Conservation (phyloP, 179 eudicot genomes). For the Beta lomatogona region DNA sequence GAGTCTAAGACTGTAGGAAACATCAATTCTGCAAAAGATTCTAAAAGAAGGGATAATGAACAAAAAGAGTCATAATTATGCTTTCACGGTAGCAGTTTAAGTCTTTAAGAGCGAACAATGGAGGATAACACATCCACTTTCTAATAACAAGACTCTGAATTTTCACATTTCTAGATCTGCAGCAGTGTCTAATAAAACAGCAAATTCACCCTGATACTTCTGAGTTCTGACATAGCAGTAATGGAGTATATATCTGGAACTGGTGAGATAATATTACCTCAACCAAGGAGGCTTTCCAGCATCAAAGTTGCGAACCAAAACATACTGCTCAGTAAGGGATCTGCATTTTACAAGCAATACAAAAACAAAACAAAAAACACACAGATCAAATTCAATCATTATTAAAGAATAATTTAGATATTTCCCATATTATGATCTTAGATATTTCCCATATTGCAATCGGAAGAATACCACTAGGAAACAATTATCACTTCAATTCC, state of each 20-base stretch:
- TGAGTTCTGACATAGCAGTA: not conserved
- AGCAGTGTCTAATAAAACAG: slow-evolving; percentile 1
- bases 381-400: not conserved
- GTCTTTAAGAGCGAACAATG: not conserved
- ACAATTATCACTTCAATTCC: not conserved
- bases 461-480: not conserved
- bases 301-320: not conserved
- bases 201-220: not conserved
- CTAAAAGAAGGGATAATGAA: not conserved
- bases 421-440: not conserved
- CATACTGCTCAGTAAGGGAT: slow-evolving; percentile 10
- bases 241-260: not conserved
- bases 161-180: slow-evolving; percentile 1
- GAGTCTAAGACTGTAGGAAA: not conserved
- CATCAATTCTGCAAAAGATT: not conserved
- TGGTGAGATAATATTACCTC: slow-evolving; percentile 23
- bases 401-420: not conserved
- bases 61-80: not conserved
- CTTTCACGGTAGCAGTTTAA: not conserved
- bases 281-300: slow-evolving; percentile 4
- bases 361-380: not conserved
- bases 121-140: not conserved
- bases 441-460: not conserved
- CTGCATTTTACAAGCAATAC: slow-evolving; percentile 12
- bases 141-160: not conserved